Base-by-base conservation (phyloP, 306 rosid genomes). In the Lathyrus oleraceus region DNA sequence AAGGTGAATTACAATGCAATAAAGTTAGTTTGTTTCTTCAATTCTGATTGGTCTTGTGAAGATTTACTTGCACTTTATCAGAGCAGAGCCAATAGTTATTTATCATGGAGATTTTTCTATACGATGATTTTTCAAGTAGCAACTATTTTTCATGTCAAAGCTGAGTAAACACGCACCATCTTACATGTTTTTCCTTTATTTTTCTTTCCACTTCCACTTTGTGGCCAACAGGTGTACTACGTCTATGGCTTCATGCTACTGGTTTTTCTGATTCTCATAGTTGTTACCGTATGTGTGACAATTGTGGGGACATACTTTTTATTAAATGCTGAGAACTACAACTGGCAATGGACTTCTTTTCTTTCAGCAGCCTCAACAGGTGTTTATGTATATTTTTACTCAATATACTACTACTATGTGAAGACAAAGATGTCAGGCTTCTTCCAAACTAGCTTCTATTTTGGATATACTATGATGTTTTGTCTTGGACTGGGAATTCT, bases 341-440 rank as follows among this genome's bases (percentile, higher is more conserved):
- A 95, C 91, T 95, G 99, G 99, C 96, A 83, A 77, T 95, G 99
- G 99, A 95, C 99, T 61, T 95, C 99, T 73, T 95, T 95, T 90
- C 89, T 89, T 82, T 95, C 99, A n/a, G 99, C 99, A 42, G 97
- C 97, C 56, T 95, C 99, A 17, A 95, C 99, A 35, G 95, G 97
- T 58, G 92, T 91, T 40, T 95, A 95, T 7, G 99, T 95, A 64
- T 95, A 95, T 82, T 72, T 95, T 79, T 95, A 95, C 73, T 91
- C 99, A 5, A 80, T 95, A 49, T 95, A 95, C 85, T 95, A 95
- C 88, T 95, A 80, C 85, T 86, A 87, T 47, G 96, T 92, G 74
- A 95, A 95, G 97, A 95, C 99, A 10, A 95, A 91, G 88, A 95
- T 95, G 99, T 95, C 97, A 15, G 99, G 99, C 73, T 95, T 95